phyloP scores from a whole-genome alignment of 495 filamentous ascomycete genomes.

The Terfezia claveryi region DNA sequence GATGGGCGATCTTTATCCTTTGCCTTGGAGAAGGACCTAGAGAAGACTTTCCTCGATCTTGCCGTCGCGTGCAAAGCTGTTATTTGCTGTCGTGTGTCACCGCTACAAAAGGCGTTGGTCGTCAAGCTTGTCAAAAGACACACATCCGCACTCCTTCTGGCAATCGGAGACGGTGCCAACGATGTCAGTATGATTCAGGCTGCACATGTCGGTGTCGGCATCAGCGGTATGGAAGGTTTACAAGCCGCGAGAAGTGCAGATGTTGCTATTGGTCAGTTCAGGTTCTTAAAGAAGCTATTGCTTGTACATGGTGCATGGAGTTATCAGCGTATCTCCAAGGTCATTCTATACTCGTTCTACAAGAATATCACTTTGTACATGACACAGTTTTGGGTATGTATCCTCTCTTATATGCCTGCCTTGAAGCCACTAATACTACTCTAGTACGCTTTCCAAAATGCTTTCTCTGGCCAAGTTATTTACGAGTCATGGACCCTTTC shows the following conservation, averaged over 20 bases:
- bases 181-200: constrained; percentile 99
- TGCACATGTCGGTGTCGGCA: constrained; percentile 94
- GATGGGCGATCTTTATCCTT: constrained; percentile 90
- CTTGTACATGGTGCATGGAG: constrained; percentile 95
- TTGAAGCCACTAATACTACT: constrained; percentile 20
- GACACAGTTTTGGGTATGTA: constrained; percentile 91
- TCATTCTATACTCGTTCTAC: constrained; percentile 96
- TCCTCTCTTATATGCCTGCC: constrained; percentile 1
- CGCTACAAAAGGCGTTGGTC: constrained; percentile 93
- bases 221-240: constrained; percentile 94
- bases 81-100: constrained; percentile 95
- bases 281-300: constrained; percentile 81
- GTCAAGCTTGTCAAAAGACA: constrained; percentile 98
- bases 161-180: constrained; percentile 95
- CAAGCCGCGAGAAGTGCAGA: constrained; percentile 93
- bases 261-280: constrained; percentile 89
- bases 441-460: constrained; percentile 92
- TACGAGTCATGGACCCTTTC: constrained; percentile 98
- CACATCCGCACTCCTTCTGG: constrained; percentile 72
- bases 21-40: constrained; percentile 81
- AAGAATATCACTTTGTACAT: constrained; percentile 98
- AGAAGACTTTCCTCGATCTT: constrained; percentile 81
- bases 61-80: constrained; percentile 95
- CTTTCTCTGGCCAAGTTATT: constrained; percentile 92
- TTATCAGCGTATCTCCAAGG: constrained; percentile 88